Conservation (phyloP, 768 basidiomycete species). For the Hericium erinaceus region DNA sequence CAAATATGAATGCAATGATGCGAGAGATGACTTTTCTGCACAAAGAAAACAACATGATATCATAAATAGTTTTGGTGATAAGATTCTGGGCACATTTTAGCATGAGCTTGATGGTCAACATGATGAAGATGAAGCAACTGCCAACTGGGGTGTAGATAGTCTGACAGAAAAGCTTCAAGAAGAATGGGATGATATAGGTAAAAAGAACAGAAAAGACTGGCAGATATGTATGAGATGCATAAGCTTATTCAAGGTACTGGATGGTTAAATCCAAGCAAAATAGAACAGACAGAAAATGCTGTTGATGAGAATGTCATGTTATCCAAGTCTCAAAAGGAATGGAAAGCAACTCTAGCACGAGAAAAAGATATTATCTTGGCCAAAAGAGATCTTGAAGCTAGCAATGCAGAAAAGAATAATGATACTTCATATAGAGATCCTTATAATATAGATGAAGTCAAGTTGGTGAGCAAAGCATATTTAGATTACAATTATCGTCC, state of each 20-base stretch:
- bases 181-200: background rate
- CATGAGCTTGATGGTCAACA: background rate
- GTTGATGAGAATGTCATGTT: background rate
- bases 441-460: background rate
- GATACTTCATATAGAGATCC: background rate
- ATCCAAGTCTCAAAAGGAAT: background rate
- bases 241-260: background rate
- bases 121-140: background rate
- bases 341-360: background rate
- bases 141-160: background rate
- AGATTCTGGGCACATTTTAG: background rate
- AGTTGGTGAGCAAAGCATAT: background rate
- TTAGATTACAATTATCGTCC: background rate
- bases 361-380: background rate
- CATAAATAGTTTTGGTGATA: background rate
- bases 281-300: background rate
- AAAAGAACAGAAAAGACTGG: background rate
- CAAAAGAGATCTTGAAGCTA: background rate
- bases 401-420: background rate
- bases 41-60: constrained; percentile 4
- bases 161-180: background rate
- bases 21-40: constrained; percentile 23
- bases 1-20: constrained; percentile 28
- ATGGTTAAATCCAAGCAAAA: background rate
- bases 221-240: background rate